Evolutionary conservation across 495 filamentous ascomycete species (phyloP).

Genomic region (Umbilicaria muhlenbergii): DNA sequence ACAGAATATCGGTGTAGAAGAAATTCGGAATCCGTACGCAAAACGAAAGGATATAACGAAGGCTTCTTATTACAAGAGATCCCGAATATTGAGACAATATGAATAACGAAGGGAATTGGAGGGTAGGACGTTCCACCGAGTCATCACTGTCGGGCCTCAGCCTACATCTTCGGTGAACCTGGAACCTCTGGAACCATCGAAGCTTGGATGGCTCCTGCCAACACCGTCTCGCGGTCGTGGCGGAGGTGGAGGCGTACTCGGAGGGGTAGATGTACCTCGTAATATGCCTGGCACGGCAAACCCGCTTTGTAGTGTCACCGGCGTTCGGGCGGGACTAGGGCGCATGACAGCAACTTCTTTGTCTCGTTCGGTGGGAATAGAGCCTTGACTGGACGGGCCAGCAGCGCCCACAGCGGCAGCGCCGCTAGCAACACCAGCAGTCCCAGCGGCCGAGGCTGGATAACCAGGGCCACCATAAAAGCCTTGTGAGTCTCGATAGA

Average conservation of each 20-base stretch:
- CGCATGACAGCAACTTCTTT: slow-evolving; percentile 22
- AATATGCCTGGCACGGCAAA: slow-evolving; percentile 11
- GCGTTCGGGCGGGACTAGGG: slow-evolving; percentile 33
- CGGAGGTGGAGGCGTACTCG: slow-evolving; percentile 12
- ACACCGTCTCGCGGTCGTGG: slow-evolving; percentile 25
- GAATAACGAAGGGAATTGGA: background rate
- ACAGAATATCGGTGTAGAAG: too few relatives aligned
- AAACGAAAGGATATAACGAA: too few relatives aligned
- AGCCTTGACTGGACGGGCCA: too few relatives aligned
- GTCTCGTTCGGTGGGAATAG: background rate
- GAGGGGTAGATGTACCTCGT: slow-evolving; percentile 6
- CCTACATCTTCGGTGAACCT: slow-evolving; percentile 33
- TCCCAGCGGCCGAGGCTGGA: slow-evolving; percentile 2
- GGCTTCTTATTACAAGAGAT: too few relatives aligned
- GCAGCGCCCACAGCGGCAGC: background rate
- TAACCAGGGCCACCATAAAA: slow-evolving; percentile 21
- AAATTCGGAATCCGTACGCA: too few relatives aligned
- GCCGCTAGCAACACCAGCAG: background rate
- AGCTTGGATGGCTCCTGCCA: slow-evolving; percentile 37
- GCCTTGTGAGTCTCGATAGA: slow-evolving; percentile 22
- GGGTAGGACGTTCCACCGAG: background rate
- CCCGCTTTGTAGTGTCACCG: slow-evolving; percentile 26
- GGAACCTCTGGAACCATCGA: slow-evolving; percentile 38
- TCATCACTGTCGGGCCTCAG: background rate
- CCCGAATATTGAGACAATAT: background rate